phyloP scores from a whole-genome alignment of 2,329 filamentous ascomycete species.

The Colletotrichum sp. region DNA sequence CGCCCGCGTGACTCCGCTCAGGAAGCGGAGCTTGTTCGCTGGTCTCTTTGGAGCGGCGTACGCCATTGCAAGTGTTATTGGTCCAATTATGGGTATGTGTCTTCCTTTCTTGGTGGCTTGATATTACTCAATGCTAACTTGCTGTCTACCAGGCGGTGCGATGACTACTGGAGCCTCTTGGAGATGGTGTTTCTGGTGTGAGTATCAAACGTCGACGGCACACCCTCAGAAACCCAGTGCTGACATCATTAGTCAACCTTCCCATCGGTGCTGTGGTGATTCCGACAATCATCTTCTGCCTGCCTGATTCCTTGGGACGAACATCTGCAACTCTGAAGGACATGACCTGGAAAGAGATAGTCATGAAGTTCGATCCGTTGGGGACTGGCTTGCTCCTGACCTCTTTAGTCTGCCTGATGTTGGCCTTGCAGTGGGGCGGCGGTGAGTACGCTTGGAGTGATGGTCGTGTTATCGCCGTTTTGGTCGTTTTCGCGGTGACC shows the following conservation, averaged over 20 bases:
- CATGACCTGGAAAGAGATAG: neutral
- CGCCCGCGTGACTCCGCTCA: slow-evolving; percentile 36
- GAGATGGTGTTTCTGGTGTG: neutral
- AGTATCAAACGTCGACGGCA: accelerated
- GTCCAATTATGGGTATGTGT: slow-evolving; percentile 30
- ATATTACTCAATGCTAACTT: neutral
- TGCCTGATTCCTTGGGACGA: neutral
- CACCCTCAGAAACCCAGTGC: neutral
- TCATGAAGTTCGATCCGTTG: slow-evolving; percentile 26
- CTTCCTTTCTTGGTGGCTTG: neutral
- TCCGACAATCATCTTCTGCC: slow-evolving; percentile 29
- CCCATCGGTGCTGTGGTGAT: slow-evolving; percentile 5
- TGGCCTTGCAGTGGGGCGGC: neutral
- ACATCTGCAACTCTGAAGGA: neutral
- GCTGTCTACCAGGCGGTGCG: neutral
- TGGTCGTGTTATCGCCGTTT: neutral
- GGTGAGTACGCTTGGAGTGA: neutral
- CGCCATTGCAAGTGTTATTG: slow-evolving; percentile 33
- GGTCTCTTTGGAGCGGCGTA: slow-evolving; percentile 42
- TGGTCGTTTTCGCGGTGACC: neutral
- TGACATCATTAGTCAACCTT: neutral
- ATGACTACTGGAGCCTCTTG: neutral
- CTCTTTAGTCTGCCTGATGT: accelerated
- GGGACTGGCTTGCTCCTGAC: slow-evolving; percentile 21
- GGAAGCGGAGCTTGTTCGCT: slow-evolving; percentile 34